Evolutionary conservation across 2,329 filamentous ascomycete genomes (phyloP).

Genomic region (Phoma herbarum): DNA sequence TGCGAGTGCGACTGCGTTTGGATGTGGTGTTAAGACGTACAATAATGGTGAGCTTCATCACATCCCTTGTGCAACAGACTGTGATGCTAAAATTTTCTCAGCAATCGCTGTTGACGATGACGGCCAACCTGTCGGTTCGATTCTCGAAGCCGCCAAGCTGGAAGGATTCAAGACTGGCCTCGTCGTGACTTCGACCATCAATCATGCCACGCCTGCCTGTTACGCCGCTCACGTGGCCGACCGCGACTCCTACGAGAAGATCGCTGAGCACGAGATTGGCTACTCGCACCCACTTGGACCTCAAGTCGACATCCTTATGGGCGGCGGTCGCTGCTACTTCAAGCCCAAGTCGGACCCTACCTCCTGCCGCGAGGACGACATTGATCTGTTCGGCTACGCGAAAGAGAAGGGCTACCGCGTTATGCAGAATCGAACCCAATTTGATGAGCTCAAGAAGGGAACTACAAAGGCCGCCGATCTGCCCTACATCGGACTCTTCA

Average conservation of each 20-base stretch:
- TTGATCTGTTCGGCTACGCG: constrained; percentile 51
- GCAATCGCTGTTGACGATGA: constrained; percentile 49
- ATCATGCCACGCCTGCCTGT: constrained; percentile 41
- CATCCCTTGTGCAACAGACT: neutral
- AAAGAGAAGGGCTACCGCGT: constrained; percentile 48
- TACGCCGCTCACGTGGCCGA: constrained; percentile 28
- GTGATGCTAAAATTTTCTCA: neutral
- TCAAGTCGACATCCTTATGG: constrained; percentile 53
- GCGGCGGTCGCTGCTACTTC: constrained; percentile 55
- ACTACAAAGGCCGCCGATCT: constrained; percentile 36
- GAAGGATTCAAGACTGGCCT: constrained; percentile 54
- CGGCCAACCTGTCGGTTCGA: constrained; percentile 49
- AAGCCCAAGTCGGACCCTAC: constrained; percentile 49
- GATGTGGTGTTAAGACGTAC: constrained; percentile 53
- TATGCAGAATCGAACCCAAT: constrained; percentile 49
- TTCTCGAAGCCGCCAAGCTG: constrained; percentile 54
- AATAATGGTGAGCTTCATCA: constrained; percentile 40
- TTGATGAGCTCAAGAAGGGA: constrained; percentile 45
- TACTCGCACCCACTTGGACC: constrained; percentile 52
- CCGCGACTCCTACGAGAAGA: constrained; percentile 45
- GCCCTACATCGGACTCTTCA: constrained; percentile 54
- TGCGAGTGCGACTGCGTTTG: constrained; percentile 53
- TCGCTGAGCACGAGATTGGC: constrained; percentile 54
- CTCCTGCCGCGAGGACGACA: constrained; percentile 52
- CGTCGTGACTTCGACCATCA: constrained; percentile 56